These are phyloP conservation scores for Luzula sylvatica DNA, from an alignment of 176 grass and related monocot species.

Conservation along the genomic window DNA sequence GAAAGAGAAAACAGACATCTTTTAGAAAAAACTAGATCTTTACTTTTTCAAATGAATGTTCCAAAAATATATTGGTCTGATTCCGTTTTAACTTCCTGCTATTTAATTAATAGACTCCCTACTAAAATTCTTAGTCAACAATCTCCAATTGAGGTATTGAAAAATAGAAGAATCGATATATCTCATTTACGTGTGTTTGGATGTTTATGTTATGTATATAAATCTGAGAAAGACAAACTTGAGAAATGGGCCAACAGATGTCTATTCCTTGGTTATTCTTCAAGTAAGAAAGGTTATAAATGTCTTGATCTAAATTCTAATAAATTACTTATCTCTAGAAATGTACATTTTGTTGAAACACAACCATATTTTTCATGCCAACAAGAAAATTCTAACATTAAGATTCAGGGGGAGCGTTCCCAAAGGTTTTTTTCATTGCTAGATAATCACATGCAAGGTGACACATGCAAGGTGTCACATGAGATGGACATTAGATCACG, in stretches of 20 bases:
- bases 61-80: slow-evolving; percentile 1
- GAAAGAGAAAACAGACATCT: slow-evolving; percentile 6
- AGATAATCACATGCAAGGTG: no score
- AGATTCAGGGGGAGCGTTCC: no score
- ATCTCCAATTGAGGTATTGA: neutral
- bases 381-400: no score
- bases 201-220: neutral
- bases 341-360: neutral
- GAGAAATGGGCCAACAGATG: neutral
- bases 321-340: neutral
- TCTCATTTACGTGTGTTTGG: neutral
- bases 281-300: neutral
- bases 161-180: neutral
- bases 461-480: no score
- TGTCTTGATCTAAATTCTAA: neutral
- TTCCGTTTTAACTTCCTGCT: neutral
- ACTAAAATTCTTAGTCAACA: neutral
- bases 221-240: no score
- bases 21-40: neutral
- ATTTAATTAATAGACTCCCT: neutral
- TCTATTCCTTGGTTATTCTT: neutral
- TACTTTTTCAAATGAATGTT: neutral
- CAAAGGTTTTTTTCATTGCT: no score
- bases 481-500: no score
- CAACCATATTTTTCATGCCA: no score